Evolutionary conservation across 176 grass and related monocot species (phyloP), one percentile per base, ranked within the genome.

Genomic region (Elaeis guineensis): DNA sequence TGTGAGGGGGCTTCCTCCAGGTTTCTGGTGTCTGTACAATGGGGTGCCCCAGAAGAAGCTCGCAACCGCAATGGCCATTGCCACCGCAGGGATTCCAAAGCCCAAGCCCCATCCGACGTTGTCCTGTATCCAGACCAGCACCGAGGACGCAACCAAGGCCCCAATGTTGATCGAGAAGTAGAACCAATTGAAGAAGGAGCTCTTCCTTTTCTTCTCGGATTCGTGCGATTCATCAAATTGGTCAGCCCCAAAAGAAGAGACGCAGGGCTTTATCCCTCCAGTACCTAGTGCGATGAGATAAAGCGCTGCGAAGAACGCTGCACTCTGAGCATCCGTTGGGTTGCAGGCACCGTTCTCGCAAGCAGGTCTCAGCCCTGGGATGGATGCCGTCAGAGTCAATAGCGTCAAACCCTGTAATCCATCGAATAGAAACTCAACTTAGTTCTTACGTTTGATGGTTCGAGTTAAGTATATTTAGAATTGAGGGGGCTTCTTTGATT

Each of bases 171-270:
- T 67, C 5, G 65, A 55, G 4, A 67, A 21, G 25, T 54, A 67
- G 25, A 55, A 67, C 65, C 65, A 67, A 16, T 67, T 67, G 50
- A 67, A 67, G 65, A 67, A 67, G 17, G 65, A 67, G 51, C 65
- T 55, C 51, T 67, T 67, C n/a, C 0, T 35, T n/a, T 55, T 67
- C 51, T 35, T 67, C 51, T 67, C 65, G 0, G 25, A 30, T 67
- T 54, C 24, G 55, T 67, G 51, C 15, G 50, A 20, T 16, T 67
- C 65, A 32, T 67, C 65, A 21, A 67, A 67, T 15, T 67, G 65
- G 25, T 67, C 65, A 16, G 65, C 65, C 7, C 65, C 65, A 17
- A 67, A 67, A 5, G 65, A 55, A 15, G 65, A 55, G 21, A 67
- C 65, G 16, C 65, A 55, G 4, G 65, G 65, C 19, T 55, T 67